Evolutionary conservation across 305 asterid species (phyloP).

Genomic region (Caryopteris hybrid): DNA sequence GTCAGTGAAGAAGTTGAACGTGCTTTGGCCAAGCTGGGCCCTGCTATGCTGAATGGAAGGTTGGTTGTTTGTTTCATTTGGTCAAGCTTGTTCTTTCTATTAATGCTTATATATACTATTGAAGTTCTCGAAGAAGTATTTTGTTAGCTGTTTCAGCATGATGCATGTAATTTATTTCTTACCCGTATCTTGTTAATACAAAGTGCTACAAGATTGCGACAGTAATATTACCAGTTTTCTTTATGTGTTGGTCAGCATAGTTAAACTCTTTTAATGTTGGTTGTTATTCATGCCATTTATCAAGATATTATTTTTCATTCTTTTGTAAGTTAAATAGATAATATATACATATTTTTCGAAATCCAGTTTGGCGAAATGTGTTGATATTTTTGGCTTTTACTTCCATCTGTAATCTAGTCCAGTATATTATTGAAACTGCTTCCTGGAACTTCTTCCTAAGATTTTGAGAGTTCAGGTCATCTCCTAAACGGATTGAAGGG

Average conservation of each 20-base stretch:
- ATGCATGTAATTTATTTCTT: neutral
- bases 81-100: no score
- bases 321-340: neutral
- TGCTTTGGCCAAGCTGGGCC: slow-evolving; percentile 87
- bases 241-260: no score
- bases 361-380: neutral
- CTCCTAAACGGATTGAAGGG: slow-evolving; percentile 78
- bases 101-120: neutral
- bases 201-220: neutral
- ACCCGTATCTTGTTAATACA: neutral
- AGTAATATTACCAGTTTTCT: neutral
- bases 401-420: neutral
- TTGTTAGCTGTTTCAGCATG: neutral
- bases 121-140: neutral
- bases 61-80: slow-evolving; percentile 20
- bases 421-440: slow-evolving; percentile 9
- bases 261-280: no score
- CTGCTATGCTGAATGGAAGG: slow-evolving; percentile 80
- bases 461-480: slow-evolving; percentile 46
- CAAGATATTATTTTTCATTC: neutral
- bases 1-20: slow-evolving; percentile 98
- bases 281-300: neutral
- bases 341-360: neutral
- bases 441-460: slow-evolving; percentile 20
- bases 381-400: neutral